Conservation (phyloP, 257 asterid genomes). For the Misopates orontium region DNA sequence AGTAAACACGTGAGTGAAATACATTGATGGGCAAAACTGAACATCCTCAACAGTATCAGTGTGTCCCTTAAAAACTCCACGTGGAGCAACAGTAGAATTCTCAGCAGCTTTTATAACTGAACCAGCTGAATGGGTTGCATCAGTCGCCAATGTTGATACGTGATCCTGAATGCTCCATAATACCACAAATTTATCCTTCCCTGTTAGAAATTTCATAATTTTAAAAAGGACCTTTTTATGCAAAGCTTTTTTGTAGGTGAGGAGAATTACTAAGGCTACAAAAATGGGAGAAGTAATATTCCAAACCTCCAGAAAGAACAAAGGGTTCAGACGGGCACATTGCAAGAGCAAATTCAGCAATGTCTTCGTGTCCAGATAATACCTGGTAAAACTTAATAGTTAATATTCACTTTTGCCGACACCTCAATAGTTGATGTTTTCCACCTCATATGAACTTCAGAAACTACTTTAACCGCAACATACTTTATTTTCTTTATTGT, state of each 20-base stretch:
- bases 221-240: no score
- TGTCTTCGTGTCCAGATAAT: slow-evolving; percentile 88
- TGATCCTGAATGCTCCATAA: slow-evolving; percentile 98
- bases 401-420: neutral
- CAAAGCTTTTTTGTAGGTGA: no score
- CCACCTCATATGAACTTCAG: slow-evolving; percentile 14
- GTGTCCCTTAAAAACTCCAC: slow-evolving; percentile 88
- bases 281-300: neutral
- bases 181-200: slow-evolving; percentile 93
- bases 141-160: slow-evolving; percentile 74
- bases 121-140: slow-evolving; percentile 53
- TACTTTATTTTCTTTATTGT: neutral
- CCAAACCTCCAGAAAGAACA: slow-evolving; percentile 97
- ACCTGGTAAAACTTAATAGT: slow-evolving; percentile 43
- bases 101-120: slow-evolving; percentile 75
- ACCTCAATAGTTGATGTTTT: no score
- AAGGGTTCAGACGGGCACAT: slow-evolving; percentile 95
- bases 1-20: slow-evolving; percentile 19
- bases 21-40: slow-evolving; percentile 98
- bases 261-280: no score
- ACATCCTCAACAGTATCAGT: slow-evolving; percentile 95
- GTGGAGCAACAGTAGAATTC: slow-evolving; percentile 83
- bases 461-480: neutral
- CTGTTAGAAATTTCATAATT: slow-evolving; percentile 47
- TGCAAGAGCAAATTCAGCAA: slow-evolving; percentile 98